Evolutionary conservation across 2,329 filamentous ascomycete genomes (phyloP).

Genomic region (Calonectria pauciramosa): DNA sequence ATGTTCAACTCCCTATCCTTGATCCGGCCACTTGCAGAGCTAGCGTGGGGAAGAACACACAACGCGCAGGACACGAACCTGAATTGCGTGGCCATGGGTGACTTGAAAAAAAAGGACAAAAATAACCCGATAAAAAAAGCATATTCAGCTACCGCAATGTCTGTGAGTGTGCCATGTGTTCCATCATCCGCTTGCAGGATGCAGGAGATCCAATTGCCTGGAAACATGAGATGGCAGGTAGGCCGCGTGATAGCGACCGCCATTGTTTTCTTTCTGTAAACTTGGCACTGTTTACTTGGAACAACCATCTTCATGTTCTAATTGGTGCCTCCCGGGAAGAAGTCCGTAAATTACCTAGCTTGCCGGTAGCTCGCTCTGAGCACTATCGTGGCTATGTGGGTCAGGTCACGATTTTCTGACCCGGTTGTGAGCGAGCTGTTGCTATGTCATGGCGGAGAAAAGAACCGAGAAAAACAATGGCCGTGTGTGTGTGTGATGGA

Average conservation of each 20-base stretch:
- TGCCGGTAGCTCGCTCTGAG: neutral
- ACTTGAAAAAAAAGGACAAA: neutral
- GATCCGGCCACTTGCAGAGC: neutral
- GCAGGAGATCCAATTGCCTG: neutral
- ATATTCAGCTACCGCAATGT: neutral
- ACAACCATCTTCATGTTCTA: neutral
- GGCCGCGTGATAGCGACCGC: neutral
- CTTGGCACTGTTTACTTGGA: neutral
- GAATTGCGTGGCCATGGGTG: neutral
- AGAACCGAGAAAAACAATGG: constrained; percentile 3
- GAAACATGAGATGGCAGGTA: neutral
- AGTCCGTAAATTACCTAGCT: constrained; percentile 28
- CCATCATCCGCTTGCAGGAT: neutral
- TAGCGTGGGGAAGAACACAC: neutral
- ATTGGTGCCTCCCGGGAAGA: constrained; percentile 26
- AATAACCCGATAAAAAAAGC: neutral
- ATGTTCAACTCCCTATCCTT: neutral
- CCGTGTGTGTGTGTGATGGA: neutral
- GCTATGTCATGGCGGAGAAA: neutral
- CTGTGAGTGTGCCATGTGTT: neutral
- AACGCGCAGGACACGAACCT: neutral
- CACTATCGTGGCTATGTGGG: constrained; percentile 16
- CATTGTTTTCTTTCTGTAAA: constrained; percentile 4
- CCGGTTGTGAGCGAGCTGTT: neutral
- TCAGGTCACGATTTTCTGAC: neutral